Evolutionary conservation across 306 rosid genomes (phyloP), one percentile per base, ranked within the genome.

Genomic region (Quercus alba): DNA sequence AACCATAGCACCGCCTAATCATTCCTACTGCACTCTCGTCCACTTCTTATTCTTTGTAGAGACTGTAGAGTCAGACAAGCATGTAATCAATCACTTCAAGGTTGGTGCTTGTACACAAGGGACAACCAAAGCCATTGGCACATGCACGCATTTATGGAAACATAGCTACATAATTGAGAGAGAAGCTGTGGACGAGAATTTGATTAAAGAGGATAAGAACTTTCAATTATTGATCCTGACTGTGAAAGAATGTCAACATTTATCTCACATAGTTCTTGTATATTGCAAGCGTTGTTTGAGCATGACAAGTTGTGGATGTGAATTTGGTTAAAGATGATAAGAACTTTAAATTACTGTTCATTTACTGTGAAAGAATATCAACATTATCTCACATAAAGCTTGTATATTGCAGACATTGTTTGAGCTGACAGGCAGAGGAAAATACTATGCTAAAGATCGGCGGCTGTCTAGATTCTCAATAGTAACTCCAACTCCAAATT

Each of bases 181-280:
- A 33, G 80, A 61, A 70, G 73, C 7, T 4, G 55, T 35, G 84
- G 77, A 75, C 56, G 62, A 26, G 71, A 70, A 59, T 63, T 63
- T 23, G 66, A 13, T 63, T 38, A 2, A 5, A 12, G 70, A 20
- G 41, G 12, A 15, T 66, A 66, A 64, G 21, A 30, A 31, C 72
- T 35, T 10, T 7, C 1, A 19, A 19, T 35, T 33, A 68, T 68
- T 35, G 52, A 44, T 31, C 49, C 14, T 9, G 46, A 66, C 71
- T 1, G 6, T 18, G 3, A 19, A 17, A 30, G 25, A 58, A 58
- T 58, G 64, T 58, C 12, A 20, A 12, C 66, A 58, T 58, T 21
- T 49, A 49, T 49, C 17, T 58, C 14, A 58, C 66, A 58, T 13
- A 23, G 11, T 2, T 3, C 66, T 49, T 59, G 17, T 9, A 59